Evolutionary conservation across 2,329 filamentous ascomycete species (phyloP).

Genomic region (Venturia oleaginea): DNA sequence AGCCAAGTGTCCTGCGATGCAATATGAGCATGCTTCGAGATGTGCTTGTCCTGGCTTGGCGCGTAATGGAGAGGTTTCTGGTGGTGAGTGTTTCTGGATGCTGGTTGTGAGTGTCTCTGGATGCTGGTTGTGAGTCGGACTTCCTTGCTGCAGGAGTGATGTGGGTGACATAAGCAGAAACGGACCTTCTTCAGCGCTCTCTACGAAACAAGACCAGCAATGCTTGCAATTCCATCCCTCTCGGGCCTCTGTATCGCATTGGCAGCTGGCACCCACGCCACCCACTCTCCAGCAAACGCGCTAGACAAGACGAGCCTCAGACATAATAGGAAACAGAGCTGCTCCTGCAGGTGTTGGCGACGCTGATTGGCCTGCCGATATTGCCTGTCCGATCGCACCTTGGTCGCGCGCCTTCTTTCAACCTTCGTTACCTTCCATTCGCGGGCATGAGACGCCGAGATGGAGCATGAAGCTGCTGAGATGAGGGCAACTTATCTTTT

Average conservation of each 20-base stretch:
- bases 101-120: no score
- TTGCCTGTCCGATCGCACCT: neutral
- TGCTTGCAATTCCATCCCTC: neutral
- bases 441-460: neutral
- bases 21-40: neutral
- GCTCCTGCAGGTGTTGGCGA: no score
- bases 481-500: neutral
- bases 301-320: neutral
- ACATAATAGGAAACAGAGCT: neutral
- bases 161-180: neutral
- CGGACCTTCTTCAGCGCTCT: neutral
- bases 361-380: neutral
- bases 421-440: neutral
- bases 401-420: neutral
- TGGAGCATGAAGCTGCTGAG: neutral
- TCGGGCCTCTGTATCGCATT: neutral
- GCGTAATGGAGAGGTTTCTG: neutral
- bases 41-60: neutral
- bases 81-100: no score
- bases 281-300: constrained; percentile 3
- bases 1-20: neutral
- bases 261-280: neutral
- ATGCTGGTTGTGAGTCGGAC: no score
- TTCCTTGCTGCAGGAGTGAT: no score
- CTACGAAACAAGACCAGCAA: neutral